Conservation (phyloP, 2,329 filamentous ascomycete genomes). For the Diaporthe aspalathi region DNA sequence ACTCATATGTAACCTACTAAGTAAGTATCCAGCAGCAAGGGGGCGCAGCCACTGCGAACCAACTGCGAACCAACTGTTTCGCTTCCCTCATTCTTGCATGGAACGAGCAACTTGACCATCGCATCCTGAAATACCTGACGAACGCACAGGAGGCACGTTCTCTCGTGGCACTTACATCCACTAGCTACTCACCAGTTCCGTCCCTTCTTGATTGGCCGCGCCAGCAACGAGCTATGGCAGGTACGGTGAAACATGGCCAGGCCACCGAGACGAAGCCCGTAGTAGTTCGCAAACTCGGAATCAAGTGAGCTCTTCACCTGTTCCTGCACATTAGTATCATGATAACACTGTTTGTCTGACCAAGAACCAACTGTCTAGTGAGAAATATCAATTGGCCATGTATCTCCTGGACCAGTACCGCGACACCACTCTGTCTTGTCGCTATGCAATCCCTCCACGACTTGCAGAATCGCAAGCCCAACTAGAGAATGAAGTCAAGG, state of each 20-base stretch:
- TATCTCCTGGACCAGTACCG: conserved; percentile 41
- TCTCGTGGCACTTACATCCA: no score
- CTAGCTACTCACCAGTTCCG: no score
- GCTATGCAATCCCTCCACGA: conserved; percentile 39
- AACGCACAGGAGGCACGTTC: no score
- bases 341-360: conserved; percentile 26
- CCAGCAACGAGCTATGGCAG: conserved; percentile 29
- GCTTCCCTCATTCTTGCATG: no score
- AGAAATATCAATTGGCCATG: conserved; percentile 38
- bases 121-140: no score
- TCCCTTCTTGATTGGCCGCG: neutral
- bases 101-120: no score
- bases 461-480: conserved; percentile 37
- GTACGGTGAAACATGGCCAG: conserved; percentile 29
- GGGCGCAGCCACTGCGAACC: no score
- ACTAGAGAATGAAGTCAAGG: conserved; percentile 36
- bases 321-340: conserved; percentile 31
- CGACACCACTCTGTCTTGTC: conserved; percentile 40
- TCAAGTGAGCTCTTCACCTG: conserved; percentile 38
- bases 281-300: conserved; percentile 41
- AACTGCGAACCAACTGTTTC: no score
- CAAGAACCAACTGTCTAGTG: conserved; percentile 10
- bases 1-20: no score
- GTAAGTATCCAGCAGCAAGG: no score
- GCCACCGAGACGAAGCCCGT: neutral